Percentiles rank a stretch among this genome's conserved stretches.
phyloP scores from a whole-genome alignment of 2,329 filamentous ascomycete genomes.

The Catunica adiposa region DNA sequence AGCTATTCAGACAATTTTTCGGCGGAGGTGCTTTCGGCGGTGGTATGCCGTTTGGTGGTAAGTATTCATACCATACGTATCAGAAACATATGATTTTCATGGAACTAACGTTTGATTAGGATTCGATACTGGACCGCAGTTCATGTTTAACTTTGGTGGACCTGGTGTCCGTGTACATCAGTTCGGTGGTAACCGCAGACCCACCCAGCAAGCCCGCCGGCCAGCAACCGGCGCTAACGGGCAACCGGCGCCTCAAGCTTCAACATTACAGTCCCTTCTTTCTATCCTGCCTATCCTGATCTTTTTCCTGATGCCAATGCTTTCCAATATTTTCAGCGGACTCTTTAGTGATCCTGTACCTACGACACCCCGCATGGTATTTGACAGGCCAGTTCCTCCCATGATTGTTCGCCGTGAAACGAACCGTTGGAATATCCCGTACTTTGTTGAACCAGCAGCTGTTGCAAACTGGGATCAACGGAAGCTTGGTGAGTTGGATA shows the following conservation, averaged over 20 bases:
- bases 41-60: slow-evolving; percentile 32
- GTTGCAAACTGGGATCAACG: slow-evolving; percentile 50
- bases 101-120: slow-evolving; percentile 21
- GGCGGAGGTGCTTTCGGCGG: slow-evolving; percentile 56
- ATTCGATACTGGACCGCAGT: slow-evolving; percentile 68
- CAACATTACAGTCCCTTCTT: slow-evolving; percentile 43
- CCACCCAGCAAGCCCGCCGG: slow-evolving; percentile 55
- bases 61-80: slow-evolving; percentile 13
- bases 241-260: slow-evolving; percentile 21
- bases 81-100: not conserved
- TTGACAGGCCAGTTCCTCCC: slow-evolving; percentile 53
- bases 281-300: slow-evolving; percentile 77
- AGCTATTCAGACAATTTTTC: slow-evolving; percentile 96
- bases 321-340: slow-evolving; percentile 59
- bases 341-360: slow-evolving; percentile 27
- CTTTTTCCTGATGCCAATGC: slow-evolving; percentile 69
- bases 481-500: slow-evolving; percentile 61
- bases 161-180: slow-evolving; percentile 83
- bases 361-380: slow-evolving; percentile 51
- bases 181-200: slow-evolving; percentile 63
- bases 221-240: slow-evolving; percentile 38
- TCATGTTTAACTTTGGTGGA: slow-evolving; percentile 88
- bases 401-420: slow-evolving; percentile 61
- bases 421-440: slow-evolving; percentile 55
- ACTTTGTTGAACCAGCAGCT: slow-evolving; percentile 70